Conservation (phyloP, 495 filamentous ascomycete genomes). For the Evansstolkia leycettana region DNA sequence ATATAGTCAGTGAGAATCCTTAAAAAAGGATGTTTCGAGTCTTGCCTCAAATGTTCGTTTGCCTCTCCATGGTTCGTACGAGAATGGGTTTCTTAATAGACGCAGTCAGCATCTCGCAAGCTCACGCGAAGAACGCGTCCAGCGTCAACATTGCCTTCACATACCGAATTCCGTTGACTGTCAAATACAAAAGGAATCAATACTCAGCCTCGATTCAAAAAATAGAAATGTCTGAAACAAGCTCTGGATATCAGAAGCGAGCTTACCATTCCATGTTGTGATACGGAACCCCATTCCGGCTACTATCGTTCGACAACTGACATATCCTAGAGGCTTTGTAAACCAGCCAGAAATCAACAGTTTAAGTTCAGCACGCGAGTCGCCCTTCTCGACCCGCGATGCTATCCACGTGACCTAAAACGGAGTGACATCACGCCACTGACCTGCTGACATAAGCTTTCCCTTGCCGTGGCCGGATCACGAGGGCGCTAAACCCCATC, state of each 20-base stretch:
- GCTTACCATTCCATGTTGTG: constrained; percentile 82
- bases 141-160: constrained; percentile 5
- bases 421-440: constrained; percentile 22
- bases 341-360: neutral
- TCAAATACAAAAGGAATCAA: constrained; percentile 4
- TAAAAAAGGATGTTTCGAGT: neutral
- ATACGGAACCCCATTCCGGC: constrained; percentile 60
- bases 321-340: constrained; percentile 17
- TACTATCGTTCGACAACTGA: neutral
- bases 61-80: constrained; percentile 88
- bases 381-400: neutral
- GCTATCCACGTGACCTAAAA: constrained; percentile 16
- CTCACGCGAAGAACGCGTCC: neutral
- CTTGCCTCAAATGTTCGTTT: constrained; percentile 69
- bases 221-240: neutral
- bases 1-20: neutral
- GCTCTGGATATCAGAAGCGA: neutral
- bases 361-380: neutral
- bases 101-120: neutral
- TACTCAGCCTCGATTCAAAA: constrained; percentile 5
- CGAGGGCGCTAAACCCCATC: constrained; percentile 27
- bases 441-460: constrained; percentile 28
- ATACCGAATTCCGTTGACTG: constrained; percentile 90
- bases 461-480: constrained; percentile 26
- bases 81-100: constrained; percentile 68